These are phyloP conservation scores for Annulohypoxylon stygium DNA, from an alignment of 495 filamentous ascomycete genomes.

Conservation along the genomic window DNA sequence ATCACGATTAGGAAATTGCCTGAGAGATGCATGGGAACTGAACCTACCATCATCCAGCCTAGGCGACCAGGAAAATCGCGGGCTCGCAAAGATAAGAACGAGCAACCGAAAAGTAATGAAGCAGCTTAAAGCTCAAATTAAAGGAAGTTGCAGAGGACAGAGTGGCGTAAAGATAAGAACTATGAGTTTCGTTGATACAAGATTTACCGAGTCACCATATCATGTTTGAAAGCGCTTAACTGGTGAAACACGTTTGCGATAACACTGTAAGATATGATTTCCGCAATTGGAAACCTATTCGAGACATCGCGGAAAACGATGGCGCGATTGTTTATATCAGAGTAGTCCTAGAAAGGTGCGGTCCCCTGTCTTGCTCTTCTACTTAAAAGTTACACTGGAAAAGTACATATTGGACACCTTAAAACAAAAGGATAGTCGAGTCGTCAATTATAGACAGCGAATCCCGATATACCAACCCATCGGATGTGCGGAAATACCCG, in stretches of 20 bases:
- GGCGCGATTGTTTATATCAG: background rate
- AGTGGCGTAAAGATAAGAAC: background rate
- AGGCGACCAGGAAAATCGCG: constrained; percentile 1
- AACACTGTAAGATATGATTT: constrained; percentile 10
- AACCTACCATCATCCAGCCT: constrained; percentile 46
- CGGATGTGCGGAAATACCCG: constrained; percentile 14
- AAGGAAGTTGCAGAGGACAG: background rate
- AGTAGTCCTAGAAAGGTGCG: constrained; percentile 3
- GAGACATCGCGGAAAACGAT: background rate
- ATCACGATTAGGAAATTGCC: constrained; percentile 23
- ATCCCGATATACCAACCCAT: constrained; percentile 25
- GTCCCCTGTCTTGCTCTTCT: background rate
- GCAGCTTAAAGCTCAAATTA: background rate
- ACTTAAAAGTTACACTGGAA: constrained; percentile 1
- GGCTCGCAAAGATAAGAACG: background rate
- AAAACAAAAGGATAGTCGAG: constrained; percentile 7
- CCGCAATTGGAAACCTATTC: background rate
- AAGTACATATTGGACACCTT: constrained; percentile 8
- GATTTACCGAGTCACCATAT: background rate
- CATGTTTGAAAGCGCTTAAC: background rate
- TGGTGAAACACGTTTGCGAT: background rate
- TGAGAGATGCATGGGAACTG: constrained; percentile 40
- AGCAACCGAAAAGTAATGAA: background rate
- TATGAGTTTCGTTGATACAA: background rate
- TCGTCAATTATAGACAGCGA: constrained; percentile 11